These are phyloP conservation scores for Nigrospora sphaerica DNA, from an alignment of 2,329 filamentous ascomycete genomes.

Conservation along the genomic window DNA sequence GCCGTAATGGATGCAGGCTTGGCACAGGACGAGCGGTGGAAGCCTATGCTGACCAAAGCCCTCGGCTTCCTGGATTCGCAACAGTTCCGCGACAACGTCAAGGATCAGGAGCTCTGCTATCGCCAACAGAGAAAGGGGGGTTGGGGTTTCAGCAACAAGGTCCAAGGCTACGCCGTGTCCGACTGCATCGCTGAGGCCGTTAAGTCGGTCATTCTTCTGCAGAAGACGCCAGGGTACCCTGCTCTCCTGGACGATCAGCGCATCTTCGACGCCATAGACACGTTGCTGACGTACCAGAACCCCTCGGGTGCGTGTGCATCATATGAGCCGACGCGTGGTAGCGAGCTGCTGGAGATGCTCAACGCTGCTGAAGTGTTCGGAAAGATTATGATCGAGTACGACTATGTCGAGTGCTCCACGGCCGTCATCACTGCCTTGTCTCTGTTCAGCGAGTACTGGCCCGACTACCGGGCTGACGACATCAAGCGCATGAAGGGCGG, in stretches of 20 bases:
- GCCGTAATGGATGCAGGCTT: constrained; percentile 73
- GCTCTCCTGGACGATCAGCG: constrained; percentile 67
- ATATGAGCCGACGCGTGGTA: constrained; percentile 79
- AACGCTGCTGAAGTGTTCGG: constrained; percentile 97
- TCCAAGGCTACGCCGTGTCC: constrained; percentile 90
- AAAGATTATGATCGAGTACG: constrained; percentile 96
- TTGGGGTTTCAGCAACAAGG: constrained; percentile 91
- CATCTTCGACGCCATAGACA: constrained; percentile 83
- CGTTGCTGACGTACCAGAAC: constrained; percentile 88
- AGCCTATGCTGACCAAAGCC: constrained; percentile 74
- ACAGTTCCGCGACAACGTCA: constrained; percentile 79
- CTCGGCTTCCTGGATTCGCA: constrained; percentile 83
- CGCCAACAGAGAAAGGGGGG: constrained; percentile 86
- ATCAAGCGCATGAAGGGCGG: constrained; percentile 65
- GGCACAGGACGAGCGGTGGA: constrained; percentile 69
- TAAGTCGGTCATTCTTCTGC: constrained; percentile 78
- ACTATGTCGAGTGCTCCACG: constrained; percentile 96
- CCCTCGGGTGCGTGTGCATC: constrained; percentile 77
- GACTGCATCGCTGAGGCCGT: constrained; percentile 91
- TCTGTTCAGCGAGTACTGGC: constrained; percentile 75
- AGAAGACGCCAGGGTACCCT: constrained; percentile 71
- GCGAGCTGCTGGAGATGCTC: constrained; percentile 71
- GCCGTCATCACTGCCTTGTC: constrained; percentile 84
- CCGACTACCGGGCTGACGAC: constrained; percentile 69
- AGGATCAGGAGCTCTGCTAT: constrained; percentile 74